Conservation (phyloP, 1,139 yeast species). For the Kazachstania sp. region DNA sequence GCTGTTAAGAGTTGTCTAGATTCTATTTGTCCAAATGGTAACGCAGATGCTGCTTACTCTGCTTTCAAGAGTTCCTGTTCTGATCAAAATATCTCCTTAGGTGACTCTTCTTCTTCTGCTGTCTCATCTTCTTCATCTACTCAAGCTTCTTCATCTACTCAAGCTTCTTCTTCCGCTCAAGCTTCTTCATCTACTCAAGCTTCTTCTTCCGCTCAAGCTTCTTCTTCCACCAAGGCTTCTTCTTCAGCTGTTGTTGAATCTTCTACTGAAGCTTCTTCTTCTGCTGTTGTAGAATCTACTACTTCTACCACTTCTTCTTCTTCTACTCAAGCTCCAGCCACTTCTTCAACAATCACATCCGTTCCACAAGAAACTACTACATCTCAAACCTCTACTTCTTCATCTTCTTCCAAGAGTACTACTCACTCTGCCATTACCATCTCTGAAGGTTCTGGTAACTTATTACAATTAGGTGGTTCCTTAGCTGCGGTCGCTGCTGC, state of each 20-base stretch:
- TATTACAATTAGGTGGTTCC: slow-evolving; percentile 24
- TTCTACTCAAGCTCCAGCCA: slow-evolving; percentile 19
- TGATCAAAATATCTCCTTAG: slow-evolving; percentile 33
- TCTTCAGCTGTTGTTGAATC: slow-evolving; percentile 16
- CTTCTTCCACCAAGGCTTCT: slow-evolving; percentile 1
- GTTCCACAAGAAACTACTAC: slow-evolving; percentile 11
- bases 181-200: too few species aligned
- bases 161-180: slow-evolving; percentile 30
- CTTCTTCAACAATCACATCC: slow-evolving; percentile 14
- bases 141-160: too few species aligned
- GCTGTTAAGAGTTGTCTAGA: slow-evolving; percentile 53
- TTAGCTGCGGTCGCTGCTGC: slow-evolving; percentile 32
- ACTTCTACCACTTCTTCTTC: slow-evolving; percentile 14
- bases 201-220: slow-evolving; percentile 7
- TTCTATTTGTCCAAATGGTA: slow-evolving; percentile 55
- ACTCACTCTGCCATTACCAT: slow-evolving; percentile 11
- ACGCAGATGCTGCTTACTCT: slow-evolving; percentile 46
- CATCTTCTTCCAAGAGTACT: slow-evolving; percentile 13
- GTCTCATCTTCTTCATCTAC: slow-evolving; percentile 31
- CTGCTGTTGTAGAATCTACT: slow-evolving; percentile 12
- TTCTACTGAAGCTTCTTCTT: slow-evolving; percentile 11
- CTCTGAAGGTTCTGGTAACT: slow-evolving; percentile 28
- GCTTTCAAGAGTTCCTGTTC: slow-evolving; percentile 51
- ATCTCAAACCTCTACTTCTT: slow-evolving; percentile 16
- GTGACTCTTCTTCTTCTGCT: slow-evolving; percentile 32